These are phyloP conservation scores for Sanguinoderma infundibulare DNA, from an alignment of 1,284 basidiomycete genomes.

Conservation along the genomic window DNA sequence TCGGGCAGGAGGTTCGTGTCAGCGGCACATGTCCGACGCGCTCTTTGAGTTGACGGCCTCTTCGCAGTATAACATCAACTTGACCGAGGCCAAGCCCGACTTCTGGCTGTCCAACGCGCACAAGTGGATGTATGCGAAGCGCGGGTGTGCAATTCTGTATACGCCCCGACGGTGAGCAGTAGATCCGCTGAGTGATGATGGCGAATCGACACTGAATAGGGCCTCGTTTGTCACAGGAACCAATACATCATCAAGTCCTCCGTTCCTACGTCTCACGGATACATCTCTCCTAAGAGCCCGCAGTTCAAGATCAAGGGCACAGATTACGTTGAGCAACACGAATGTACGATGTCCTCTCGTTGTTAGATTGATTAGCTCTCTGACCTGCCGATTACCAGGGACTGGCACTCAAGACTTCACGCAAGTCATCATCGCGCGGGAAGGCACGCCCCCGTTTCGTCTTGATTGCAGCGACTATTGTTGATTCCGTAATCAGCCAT, in stretches of 20 bases:
- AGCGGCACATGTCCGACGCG: background rate
- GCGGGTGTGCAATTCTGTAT: constrained; percentile 77
- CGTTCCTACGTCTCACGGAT: constrained; percentile 74
- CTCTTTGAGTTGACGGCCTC: background rate
- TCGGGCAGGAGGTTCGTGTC: constrained; percentile 51
- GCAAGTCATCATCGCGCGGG: constrained; percentile 55
- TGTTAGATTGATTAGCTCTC: background rate
- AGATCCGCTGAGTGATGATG: background rate
- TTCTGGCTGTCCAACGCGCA: constrained; percentile 87
- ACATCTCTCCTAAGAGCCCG: constrained; percentile 47
- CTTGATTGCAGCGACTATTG: background rate
- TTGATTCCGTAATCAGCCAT: constrained; percentile 51
- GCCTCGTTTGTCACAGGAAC: constrained; percentile 51
- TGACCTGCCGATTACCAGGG: constrained; percentile 48
- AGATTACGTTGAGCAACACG: constrained; percentile 63
- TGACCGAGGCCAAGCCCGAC: constrained; percentile 67
- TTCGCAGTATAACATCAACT: constrained; percentile 51
- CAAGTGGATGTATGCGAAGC: constrained; percentile 84
- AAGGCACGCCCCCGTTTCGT: constrained; percentile 47
- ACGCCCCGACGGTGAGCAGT: constrained; percentile 64
- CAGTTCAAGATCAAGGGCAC: constrained; percentile 26
- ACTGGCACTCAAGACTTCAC: constrained; percentile 70
- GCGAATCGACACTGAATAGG: background rate
- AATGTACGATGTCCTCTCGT: constrained; percentile 48
- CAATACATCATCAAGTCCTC: constrained; percentile 78